Evolutionary conservation across 2,329 filamentous ascomycete genomes (phyloP), one percentile per base, ranked within the genome.

Genomic region (Botryotinia globosa): DNA sequence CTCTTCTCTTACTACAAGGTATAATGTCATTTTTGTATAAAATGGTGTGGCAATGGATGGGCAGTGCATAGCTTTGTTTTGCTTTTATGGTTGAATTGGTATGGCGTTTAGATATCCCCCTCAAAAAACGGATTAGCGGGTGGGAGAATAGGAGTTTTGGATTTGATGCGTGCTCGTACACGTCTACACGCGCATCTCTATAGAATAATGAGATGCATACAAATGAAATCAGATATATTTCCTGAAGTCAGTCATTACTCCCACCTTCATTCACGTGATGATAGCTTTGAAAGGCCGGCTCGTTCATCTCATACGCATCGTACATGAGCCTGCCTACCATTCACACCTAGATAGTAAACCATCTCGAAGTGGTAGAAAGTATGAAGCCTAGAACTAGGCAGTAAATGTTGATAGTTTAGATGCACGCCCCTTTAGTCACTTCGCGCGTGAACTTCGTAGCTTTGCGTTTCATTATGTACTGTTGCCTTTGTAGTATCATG

Each of bases 41-140:
- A 69, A 56, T 25, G n/a, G 37, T 56, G 48, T 56, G 25, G 65
- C 18, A 42, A 51, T 42, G 45, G 48, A 37, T 68, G 65, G 64
- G 32, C 37, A 56, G 18, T 68, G 29, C 34, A 68, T 42, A 39
- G 65, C 48, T 68, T 68, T 48, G 32, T 42, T 56, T 62, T 39
- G 51, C 25, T 34, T 37, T n/a, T 44, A 42, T 56, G 65, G n/a
- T 68, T 56, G 34, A 68, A 32, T 22, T 12, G 65, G 65, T 29
- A 56, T n/a, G 65, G 65, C 48, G 65, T 68, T 68, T 68, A 68
- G 48, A 68, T 68, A 68, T 68, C 65, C 65, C 64, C 48, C 51
- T 56, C 44, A 20, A 56, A 68, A 68, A 68, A 58, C 16, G 48
- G 48, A 68, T 56, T 25, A 32, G 65, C 10, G 25, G 65, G 65